Evolutionary conservation across 23 red algal genomes (phyloP).

Genomic region (Gracilaria domingensis): DNA sequence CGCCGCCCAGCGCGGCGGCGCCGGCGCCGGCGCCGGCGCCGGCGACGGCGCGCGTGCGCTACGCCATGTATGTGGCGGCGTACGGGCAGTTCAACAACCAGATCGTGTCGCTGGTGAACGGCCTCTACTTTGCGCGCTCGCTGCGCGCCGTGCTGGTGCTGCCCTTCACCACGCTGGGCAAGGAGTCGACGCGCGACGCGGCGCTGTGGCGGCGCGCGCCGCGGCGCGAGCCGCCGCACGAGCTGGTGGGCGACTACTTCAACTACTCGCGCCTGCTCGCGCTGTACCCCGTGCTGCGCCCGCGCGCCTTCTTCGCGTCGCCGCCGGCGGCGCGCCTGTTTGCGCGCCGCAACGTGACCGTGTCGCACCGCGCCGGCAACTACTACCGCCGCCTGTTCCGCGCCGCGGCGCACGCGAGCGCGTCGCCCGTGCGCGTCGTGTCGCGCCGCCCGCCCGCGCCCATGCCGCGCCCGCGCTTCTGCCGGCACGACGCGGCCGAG

Average conservation of each 20-base stretch:
- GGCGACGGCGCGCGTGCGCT: neutral
- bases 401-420: neutral
- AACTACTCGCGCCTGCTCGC: conserved; percentile 27
- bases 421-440: neutral
- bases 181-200: conserved; percentile 26
- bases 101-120: conserved; percentile 51
- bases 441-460: neutral
- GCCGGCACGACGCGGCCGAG: neutral
- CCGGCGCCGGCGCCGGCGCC: neutral
- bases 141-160: conserved; percentile 36
- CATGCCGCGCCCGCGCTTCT: neutral
- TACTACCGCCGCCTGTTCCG: conserved; percentile 28
- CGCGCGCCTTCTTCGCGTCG: conserved; percentile 35
- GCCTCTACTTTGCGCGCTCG: conserved; percentile 23
- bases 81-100: conserved; percentile 62
- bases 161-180: conserved; percentile 44
- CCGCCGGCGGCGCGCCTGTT: neutral
- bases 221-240: neutral
- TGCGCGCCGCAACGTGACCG: neutral
- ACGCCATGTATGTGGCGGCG: conserved; percentile 1
- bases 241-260: conserved; percentile 49
- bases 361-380: conserved; percentile 39
- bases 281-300: conserved; percentile 2
- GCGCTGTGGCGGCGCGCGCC: neutral
- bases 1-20: neutral